Evolutionary conservation across 352 stramenopile genomes (phyloP).

Genomic region (Globisporangium carolinianum): DNA sequence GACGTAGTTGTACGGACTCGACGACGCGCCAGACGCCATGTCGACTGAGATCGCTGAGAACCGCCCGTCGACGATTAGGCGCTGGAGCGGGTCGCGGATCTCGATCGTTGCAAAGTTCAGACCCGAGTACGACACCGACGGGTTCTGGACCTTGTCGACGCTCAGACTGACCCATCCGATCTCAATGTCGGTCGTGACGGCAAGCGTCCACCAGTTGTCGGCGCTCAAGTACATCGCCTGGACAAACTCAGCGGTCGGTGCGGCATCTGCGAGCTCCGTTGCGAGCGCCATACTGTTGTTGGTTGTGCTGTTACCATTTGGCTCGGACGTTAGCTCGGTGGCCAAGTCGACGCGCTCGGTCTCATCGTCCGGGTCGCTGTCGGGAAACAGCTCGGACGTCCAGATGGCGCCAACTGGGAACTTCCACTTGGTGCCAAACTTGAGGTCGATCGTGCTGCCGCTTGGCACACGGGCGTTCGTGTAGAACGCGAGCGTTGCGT

Average conservation of each 20-base stretch:
- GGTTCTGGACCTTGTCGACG: constrained; percentile 72
- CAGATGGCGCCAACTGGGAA: constrained; percentile 46
- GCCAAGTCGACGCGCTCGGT: not conserved
- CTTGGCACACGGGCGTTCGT: constrained; percentile 50
- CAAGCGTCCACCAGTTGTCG: constrained; percentile 39
- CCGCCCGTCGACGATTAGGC: constrained; percentile 45
- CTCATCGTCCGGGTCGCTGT: constrained; percentile 8
- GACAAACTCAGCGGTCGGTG: constrained; percentile 4
- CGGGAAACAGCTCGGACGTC: constrained; percentile 34
- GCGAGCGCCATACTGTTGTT: not conserved
- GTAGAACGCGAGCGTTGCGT: constrained; percentile 72
- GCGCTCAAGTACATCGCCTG: constrained; percentile 4
- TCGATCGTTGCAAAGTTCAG: constrained; percentile 55
- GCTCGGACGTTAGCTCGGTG: not conserved
- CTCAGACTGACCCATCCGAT: constrained; percentile 62
- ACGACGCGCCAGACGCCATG: constrained; percentile 41
- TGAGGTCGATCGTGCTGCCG: constrained; percentile 43
- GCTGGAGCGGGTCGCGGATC: constrained; percentile 40
- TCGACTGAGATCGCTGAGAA: constrained; percentile 78
- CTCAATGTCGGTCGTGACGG: constrained; percentile 40
- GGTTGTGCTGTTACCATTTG: not conserved
- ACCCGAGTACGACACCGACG: constrained; percentile 57
- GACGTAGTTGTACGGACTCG: constrained; percentile 86
- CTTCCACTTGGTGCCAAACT: constrained; percentile 54
- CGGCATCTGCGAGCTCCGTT: too few relatives aligned